Evolutionary conservation across 2,329 filamentous ascomycete species (phyloP), one percentile per base, ranked within the genome.

Genomic region (Microthyrium microscopicum): DNA sequence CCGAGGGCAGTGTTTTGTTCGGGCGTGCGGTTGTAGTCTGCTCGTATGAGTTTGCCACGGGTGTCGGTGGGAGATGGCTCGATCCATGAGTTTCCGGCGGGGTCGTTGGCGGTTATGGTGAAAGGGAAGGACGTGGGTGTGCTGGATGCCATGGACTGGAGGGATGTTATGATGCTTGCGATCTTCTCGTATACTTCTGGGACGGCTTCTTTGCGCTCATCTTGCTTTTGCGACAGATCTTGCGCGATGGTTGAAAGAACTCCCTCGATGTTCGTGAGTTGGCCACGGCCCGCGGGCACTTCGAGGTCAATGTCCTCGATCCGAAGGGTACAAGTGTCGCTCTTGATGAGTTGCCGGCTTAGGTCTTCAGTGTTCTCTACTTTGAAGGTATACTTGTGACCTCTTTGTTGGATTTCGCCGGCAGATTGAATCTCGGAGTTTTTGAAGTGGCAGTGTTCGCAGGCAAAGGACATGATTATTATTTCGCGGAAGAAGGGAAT

Each of bases 401-500:
- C 89, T 48, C 81, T 81, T 46, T 84, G 77, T 58, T 95, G 89
- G 40, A 95, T 87, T 46, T 84, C 73, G 40, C 84, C 84, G 19
- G 89, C 89, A 6, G 85, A 75, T 53, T 94, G 87, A 46, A 98
- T 79, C 47, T 94, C 87, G 55, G 85, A 85, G 62, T 95, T 93
- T 43, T 78, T 73, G 58, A 87, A 77, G 51, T 74, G 64, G 61
- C 89, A 98, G 57, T 94, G 73, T 5, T 82, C 74, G 64, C 89
- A 98, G 43, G 72, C 70, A 57, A 98, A 98, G 41, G 87, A 95
- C 76, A 94, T 93, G 55, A 98, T 72, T 48, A 98, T 83, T 41
- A 98, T 76, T 56, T 98, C 87, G 60, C 84, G 83, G 65, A 98
- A 98, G 66, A 83, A 95, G 12, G 89, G 89, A 36, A 98, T 94